Evolutionary conservation across 2,329 filamentous ascomycete genomes (phyloP), one percentile per base, ranked within the genome.

Genomic region (Trichoderma oligosporum): DNA sequence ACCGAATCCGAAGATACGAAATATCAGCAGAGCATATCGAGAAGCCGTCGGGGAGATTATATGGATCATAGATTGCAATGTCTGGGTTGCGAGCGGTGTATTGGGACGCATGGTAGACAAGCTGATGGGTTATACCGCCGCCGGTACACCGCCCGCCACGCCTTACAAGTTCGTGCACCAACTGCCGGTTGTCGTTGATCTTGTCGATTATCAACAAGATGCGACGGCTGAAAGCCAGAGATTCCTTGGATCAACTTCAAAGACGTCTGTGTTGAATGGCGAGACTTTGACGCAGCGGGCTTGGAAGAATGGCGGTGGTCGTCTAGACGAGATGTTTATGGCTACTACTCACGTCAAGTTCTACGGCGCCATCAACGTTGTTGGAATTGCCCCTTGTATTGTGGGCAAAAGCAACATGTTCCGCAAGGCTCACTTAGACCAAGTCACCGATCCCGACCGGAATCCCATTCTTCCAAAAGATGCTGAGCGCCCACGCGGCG

Each of bases 401-500:
- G 87, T 97, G 20, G 94, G 94, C 49, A 99, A 99, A 76, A 96
- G 91, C 67, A 97, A 95, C 75, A 97, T 99, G 92, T 99, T 97
- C 74, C 88, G 94, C 59, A 89, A 88, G 61, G 89, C 90, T 0
- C 93, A 99, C 66, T 83, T 99, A 33, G 84, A 97, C 71, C 81
- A 82, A 62, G 82, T 94, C 7, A 86, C 85, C 29, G 72, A 81
- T 66, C 71, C 80, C 33, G 48, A 70, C 52, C 72, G 67, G 62
- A 80, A 78, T 64, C 76, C 74, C 24, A 65, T 75, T 61, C 70
- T 77, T 63, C 66, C 70, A 61, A 64, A 70, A 42, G 66, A 75
- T 65, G 63, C 72, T 56, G 58, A 75, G 65, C 71, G 79, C 64
- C 70, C 84, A 74, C 70, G 69, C 0, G 95, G 94, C 0, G 86